Evolutionary conservation across 108 stramenopile genomes (phyloP), one percentile per base, ranked within the genome.

Genomic region (Tribonema minus): DNA sequence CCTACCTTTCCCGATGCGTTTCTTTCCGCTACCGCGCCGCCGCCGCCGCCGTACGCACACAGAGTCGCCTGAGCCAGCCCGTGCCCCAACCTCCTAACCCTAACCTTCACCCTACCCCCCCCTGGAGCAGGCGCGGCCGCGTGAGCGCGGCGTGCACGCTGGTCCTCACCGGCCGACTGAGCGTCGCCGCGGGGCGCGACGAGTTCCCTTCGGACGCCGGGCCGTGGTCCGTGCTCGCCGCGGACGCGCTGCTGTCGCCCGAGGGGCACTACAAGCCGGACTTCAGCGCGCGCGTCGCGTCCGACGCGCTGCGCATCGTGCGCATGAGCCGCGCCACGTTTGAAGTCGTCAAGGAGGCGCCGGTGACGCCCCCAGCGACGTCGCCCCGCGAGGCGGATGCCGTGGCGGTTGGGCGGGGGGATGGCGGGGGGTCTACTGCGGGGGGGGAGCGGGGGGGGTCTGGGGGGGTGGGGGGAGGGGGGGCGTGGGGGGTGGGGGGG

Each of bases 211-310:
- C 62, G 12, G 62, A 64, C 30, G 74, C 64, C 1, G 74, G 74
- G 4, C 74, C 74, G 9, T 75, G 74, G 74, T 38, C 74, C 15
- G 62, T 75, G 0, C 74, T 75, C 27, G 74, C 36, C 23, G 74
- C 63, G 34, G 74, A 75, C 34, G 74, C 74, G 0, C 74, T 75
- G 3, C 41, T 65, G 46, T 63, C 64, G 1, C 64, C 64, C 34
- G 74, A 75, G 74, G 74, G 74, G 7, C 6, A 32, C 34, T 75
- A 75, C 54, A 75, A 66, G 46, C 74, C 74, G 30, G 74, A 75
- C 74, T 75, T 75, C 62, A 54, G 64, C 31, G 74, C 74, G 25
- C 62, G 65, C 64, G 74, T 61, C 32, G 62, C 37, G 3, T 41
- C 39, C 41, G 74, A 75, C 4, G 64, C 23, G 15, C 33, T 75